Base-by-base conservation (phyloP, 208 protist species). In the Plasmodiophora brassicae region DNA sequence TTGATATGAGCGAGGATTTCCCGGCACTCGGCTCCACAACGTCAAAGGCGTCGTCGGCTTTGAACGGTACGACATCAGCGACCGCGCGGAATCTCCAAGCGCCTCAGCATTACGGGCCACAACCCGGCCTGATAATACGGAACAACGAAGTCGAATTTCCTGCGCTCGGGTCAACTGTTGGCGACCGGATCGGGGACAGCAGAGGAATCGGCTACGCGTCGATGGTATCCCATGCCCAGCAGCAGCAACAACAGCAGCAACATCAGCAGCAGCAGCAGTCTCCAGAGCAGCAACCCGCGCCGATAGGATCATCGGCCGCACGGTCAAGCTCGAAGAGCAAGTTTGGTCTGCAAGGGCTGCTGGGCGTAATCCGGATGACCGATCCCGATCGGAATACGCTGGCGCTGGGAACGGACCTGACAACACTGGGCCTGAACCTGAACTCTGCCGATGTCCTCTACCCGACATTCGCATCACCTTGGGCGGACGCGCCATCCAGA, bases 401-500 rank as follows among this genome's bases (percentile, higher is more conserved):
- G 0, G 93, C 95, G 0, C 85, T 97, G 8, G 95, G 95, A 14
- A 94, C 90, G n/a, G 95, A 97, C 87, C 85, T 97, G 25, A 97
- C 95, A 5, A 92, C 90, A 0, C 91, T 97, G 20, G 95, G 95
- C 25, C 90, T 97, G n/a, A 95, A 96, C 72, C 89, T 96, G 43
- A 95, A 95, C 83, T 95, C 95, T 0, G 39, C 89, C 38, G 93
- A 89, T 93, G 60, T 85, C 28, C 78, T 95, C 41, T 96, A 95
- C 89, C 72, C 88, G 36, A 93, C 92, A n/a, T 96, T 96, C 87
- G 88, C 90, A 38, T 95, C 93, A 25, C 95, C 95, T 0, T 96
- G 91, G 85, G 43, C 90, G 22, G 94, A 96, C 36, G 88, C 43
- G 8, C 88, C 91, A 20, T 88, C 88, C 28, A 10, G 45, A 25